phyloP scores from a whole-genome alignment of 106 monocot species.

The Dendrobium officinale region DNA sequence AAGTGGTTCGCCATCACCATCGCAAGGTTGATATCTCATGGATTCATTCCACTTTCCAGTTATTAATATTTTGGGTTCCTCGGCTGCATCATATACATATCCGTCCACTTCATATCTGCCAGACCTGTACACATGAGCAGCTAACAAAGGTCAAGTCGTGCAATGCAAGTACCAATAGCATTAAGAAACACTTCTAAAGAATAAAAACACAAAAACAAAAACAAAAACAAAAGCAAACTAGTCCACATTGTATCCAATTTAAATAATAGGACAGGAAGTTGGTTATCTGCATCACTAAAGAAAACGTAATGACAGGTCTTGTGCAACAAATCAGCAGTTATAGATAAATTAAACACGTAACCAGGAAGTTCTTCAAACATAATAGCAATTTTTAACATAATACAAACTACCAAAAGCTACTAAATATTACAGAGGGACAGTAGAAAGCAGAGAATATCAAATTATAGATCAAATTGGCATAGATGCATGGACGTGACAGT shows the following conservation, averaged over 20 bases:
- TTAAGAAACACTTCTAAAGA: not conserved
- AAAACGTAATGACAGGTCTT: not conserved
- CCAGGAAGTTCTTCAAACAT: not conserved
- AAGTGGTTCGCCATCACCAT: conserved; percentile 88
- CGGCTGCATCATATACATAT: conserved; percentile 77
- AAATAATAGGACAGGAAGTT: not conserved
- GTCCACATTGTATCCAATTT: not conserved
- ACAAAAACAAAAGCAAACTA: not conserved
- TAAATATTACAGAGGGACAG: not conserved
- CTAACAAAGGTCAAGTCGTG: not conserved
- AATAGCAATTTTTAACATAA: not conserved
- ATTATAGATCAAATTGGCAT: not conserved
- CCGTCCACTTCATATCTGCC: conserved; percentile 96
- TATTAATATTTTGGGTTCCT: conserved; percentile 88
- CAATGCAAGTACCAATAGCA: not conserved
- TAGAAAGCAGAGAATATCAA: not conserved
- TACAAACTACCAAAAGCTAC: not conserved
- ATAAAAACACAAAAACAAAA: not conserved
- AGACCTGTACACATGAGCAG: conserved; percentile 29
- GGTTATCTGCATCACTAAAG: not conserved
- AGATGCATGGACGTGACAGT: not conserved
- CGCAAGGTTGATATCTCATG: conserved; percentile 92
- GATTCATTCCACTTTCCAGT: conserved; percentile 96
- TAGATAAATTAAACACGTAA: not conserved
- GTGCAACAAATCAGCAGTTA: not conserved